Conservation (phyloP, 495 filamentous ascomycete genomes). For the Podospora didyma region DNA sequence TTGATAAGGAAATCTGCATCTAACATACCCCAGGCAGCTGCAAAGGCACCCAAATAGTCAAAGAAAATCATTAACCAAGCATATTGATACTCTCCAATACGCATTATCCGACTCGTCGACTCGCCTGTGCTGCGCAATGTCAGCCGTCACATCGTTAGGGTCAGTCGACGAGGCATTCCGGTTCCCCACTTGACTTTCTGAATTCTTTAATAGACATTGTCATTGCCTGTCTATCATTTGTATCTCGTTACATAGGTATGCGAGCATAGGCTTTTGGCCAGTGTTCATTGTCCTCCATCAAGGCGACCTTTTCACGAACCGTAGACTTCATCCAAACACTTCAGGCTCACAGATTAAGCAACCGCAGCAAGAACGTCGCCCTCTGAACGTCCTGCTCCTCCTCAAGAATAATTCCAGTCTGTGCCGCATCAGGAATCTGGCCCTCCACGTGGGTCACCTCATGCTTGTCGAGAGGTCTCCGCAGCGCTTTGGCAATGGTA, state of each 20-base stretch:
- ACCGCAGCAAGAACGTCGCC: constrained; percentile 76
- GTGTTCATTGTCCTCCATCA: too few species aligned
- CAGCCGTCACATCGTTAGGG: too few species aligned
- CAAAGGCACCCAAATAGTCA: constrained; percentile 38
- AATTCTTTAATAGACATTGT: too few species aligned
- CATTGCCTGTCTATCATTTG: neutral
- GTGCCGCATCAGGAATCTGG: constrained; percentile 52
- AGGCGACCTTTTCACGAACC: neutral
- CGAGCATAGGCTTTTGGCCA: too few species aligned
- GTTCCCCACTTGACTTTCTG: too few species aligned
- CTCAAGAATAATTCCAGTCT: constrained; percentile 65
- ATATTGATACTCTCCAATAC: too few species aligned
- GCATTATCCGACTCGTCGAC: too few species aligned
- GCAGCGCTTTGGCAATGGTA: constrained; percentile 72
- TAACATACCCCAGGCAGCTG: constrained; percentile 33
- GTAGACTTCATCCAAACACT: neutral
- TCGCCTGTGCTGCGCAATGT: too few species aligned
- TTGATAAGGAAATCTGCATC: neutral
- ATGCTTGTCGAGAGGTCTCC: constrained; percentile 75
- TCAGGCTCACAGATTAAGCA: constrained; percentile 62
- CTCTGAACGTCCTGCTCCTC: constrained; percentile 90
- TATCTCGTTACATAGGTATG: neutral
- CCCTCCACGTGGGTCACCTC: constrained; percentile 60
- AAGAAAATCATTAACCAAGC: neutral
- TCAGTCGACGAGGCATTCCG: too few species aligned